Conservation (phyloP, 768 basidiomycete species). For the Clitopilus passeckerianus region DNA sequence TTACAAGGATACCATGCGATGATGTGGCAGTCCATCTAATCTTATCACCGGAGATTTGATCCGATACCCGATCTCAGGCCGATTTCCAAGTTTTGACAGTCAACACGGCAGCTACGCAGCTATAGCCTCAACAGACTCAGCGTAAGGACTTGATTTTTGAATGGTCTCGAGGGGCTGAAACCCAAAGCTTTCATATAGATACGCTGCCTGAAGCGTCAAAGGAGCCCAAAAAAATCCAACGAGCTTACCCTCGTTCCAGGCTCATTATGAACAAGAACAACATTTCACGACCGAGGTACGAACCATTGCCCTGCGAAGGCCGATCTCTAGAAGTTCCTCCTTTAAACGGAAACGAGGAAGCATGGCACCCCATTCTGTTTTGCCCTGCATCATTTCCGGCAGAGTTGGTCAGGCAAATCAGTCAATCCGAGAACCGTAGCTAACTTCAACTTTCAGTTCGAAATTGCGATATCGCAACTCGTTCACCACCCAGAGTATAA, state of each 20-base stretch:
- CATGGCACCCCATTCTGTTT: constrained; percentile 30
- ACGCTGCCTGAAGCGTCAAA: no score
- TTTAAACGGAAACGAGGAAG: constrained; percentile 1
- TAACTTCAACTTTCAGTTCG: constrained; percentile 48
- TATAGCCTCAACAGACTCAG: no score
- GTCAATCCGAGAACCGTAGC: neutral
- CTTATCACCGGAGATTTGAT: no score
- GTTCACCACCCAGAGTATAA: constrained; percentile 91
- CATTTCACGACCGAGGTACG: constrained; percentile 11
- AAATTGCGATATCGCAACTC: constrained; percentile 63
- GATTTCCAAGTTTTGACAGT: no score
- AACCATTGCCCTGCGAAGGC: constrained; percentile 10
- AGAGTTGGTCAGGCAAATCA: constrained; percentile 30
- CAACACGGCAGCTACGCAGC: no score
- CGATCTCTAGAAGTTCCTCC: neutral
- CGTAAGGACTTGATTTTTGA: no score
- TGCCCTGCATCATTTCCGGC: constrained; percentile 38
- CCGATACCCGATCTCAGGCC: no score
- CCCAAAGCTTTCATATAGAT: no score
- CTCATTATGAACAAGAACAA: neutral
- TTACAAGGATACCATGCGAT: no score
- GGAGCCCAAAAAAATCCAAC: neutral
- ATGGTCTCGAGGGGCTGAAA: no score
- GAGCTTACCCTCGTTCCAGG: neutral
- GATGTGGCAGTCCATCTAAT: no score